Evolutionary conservation across 345 rosid genomes (phyloP).

Genomic region (Lenwebbia sp.): DNA sequence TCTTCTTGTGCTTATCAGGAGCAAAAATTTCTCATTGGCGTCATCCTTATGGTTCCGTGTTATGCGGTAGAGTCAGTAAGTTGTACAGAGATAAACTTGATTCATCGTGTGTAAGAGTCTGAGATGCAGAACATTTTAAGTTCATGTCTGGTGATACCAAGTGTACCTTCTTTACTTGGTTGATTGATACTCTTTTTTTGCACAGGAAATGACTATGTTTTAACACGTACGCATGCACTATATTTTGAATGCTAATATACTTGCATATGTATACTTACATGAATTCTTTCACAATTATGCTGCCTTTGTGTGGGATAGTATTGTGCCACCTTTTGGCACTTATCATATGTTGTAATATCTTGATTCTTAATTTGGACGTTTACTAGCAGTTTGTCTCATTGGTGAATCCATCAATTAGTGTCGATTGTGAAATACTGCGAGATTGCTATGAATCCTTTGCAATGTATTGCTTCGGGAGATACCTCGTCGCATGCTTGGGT

Average conservation of each 20-base stretch:
- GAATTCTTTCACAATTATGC: neutral
- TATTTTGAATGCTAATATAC: neutral
- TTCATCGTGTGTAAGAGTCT: neutral
- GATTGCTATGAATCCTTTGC: slow-evolving; percentile 99
- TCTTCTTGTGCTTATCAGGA: slow-evolving; percentile 39
- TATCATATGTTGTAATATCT: neutral
- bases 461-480: slow-evolving; percentile 99
- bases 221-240: neutral
- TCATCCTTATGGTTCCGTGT: slow-evolving; percentile 98
- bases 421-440: slow-evolving; percentile 81
- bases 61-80: slow-evolving; percentile 88
- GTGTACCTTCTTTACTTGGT: neutral
- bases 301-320: neutral
- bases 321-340: neutral
- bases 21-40: slow-evolving; percentile 94
- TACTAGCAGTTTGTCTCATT: slow-evolving; percentile 69
- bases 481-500: slow-evolving; percentile 98
- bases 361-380: neutral
- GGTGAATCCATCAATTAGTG: slow-evolving; percentile 83
- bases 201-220: neutral
- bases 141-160: neutral
- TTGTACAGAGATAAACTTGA: neutral
- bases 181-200: neutral
- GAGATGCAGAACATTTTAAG: neutral
- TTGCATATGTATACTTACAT: neutral